phyloP scores from a whole-genome alignment of 768 basidiomycete genomes.

The Hypsizygus marmoreus region DNA sequence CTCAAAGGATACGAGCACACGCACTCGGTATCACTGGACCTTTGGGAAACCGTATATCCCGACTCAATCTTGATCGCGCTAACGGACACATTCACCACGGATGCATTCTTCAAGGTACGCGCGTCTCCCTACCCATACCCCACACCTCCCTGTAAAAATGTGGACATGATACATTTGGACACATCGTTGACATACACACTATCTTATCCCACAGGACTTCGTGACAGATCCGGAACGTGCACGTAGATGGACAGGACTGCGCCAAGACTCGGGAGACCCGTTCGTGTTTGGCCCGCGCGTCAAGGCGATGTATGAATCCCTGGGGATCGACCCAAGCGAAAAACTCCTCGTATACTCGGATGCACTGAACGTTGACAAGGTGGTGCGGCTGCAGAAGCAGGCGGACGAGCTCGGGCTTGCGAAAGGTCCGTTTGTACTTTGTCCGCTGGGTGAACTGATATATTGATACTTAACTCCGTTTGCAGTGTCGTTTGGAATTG shows the following conservation, averaged over 20 bases:
- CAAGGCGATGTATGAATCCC: slow-evolving; percentile 65
- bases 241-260: slow-evolving; percentile 74
- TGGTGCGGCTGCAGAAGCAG: slow-evolving; percentile 67
- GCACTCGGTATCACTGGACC: slow-evolving; percentile 71
- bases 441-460: too few species aligned
- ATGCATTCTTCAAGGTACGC: slow-evolving; percentile 79
- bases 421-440: slow-evolving; percentile 40
- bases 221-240: slow-evolving; percentile 57
- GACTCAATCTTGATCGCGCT: slow-evolving; percentile 69
- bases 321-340: slow-evolving; percentile 65
- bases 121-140: too few species aligned
- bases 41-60: slow-evolving; percentile 83
- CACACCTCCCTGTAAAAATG: slow-evolving; percentile 8
- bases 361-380: slow-evolving; percentile 69
- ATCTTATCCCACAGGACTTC: too few species aligned
- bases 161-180: too few species aligned
- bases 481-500: slow-evolving; percentile 88
- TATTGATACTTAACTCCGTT: background rate
- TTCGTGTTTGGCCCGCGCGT: slow-evolving; percentile 76
- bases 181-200: too few species aligned
- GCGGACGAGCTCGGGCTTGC: slow-evolving; percentile 73
- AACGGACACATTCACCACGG: slow-evolving; percentile 93
- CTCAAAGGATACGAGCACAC: slow-evolving; percentile 78
- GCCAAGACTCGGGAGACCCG: slow-evolving; percentile 95
- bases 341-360: slow-evolving; percentile 89